Base-by-base conservation (phyloP, 345 rosid genomes). In the Psidium friedrichsthalianum region DNA sequence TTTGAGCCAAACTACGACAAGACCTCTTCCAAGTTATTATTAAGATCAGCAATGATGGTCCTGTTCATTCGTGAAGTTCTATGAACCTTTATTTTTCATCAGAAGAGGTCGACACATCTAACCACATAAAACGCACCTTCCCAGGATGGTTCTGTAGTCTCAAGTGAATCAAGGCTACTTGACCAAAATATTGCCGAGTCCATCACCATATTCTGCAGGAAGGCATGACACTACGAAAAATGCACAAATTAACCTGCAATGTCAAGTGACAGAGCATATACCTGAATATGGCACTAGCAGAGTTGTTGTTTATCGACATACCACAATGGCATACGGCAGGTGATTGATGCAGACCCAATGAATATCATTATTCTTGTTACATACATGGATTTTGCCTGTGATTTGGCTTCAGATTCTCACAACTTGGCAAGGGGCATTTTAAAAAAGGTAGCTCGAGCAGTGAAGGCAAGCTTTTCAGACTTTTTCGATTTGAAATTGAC, bases 361-460 rank as follows among this genome's bases (percentile, higher is more conserved):
- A 55, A 6, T 18, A 55, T 55, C 56, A 20, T 18, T 6, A 55
- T 40, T 69, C 44, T 18, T 16, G 22, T 32, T 32, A 32, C 22
- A 32, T 32, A 32, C 47, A 64, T 16, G 78, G 78, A 16, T 69
- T 69, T 69, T 18, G 78, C 47, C 78, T 2, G 42, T 16, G 36
- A 40, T 32, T 32, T 69, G 16, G 47, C 24, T 32, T 16, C 44
- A n/a, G 14, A 20, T 84, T 74, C 47, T 93, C 87, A 94, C 81
- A 95, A 86, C 91, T 91, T 95, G 85, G 98, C 86, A 85, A 87
- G 44, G 6, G 92, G 90, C 56, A 89, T 52, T 58, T 91, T 90
- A 82, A 90, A 96, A 83, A 95, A 90, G 58, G 99, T 96, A 82
- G 98, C 94, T 52, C 91, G 94, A 86, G 93, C 87, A 22, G 88